phyloP scores from a whole-genome alignment of 306 rosid genomes.

The Cicer bijugum region DNA sequence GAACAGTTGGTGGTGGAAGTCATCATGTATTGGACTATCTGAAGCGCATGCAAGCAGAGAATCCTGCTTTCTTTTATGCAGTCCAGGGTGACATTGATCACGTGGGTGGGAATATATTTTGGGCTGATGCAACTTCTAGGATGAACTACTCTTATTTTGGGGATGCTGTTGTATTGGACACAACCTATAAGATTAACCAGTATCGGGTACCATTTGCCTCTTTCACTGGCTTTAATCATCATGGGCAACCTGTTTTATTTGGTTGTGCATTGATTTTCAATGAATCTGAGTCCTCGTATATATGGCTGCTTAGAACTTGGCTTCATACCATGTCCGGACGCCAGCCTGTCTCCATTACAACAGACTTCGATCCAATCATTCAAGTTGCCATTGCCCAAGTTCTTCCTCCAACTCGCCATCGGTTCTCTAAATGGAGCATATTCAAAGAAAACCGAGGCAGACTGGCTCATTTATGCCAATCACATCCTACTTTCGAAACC shows the following conservation, averaged over 20 bases:
- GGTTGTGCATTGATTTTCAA: conserved; percentile 28
- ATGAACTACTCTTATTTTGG: conserved; percentile 78
- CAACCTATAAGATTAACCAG: conserved; percentile 61
- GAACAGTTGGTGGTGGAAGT: conserved; percentile 67
- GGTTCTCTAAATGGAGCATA: conserved; percentile 71
- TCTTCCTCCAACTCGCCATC: conserved; percentile 72
- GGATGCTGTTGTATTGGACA: conserved; percentile 76
- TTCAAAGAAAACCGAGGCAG: conserved; percentile 67
- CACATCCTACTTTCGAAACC: conserved; percentile 65
- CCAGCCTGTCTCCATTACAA: conserved; percentile 74
- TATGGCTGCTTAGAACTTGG: conserved; percentile 28
- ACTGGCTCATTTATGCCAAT: conserved; percentile 62
- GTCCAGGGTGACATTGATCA: conserved; percentile 68
- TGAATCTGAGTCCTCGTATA: conserved; percentile 11
- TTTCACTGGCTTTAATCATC: conserved; percentile 34
- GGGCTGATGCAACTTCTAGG: conserved; percentile 76
- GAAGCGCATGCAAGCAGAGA: conserved; percentile 84
- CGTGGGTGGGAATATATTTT: conserved; percentile 69
- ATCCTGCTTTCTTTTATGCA: conserved; percentile 73
- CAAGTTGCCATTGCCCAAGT: conserved; percentile 75
- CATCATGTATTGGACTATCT: conserved; percentile 79
- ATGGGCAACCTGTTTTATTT: conserved; percentile 31
- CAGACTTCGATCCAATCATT: conserved; percentile 66
- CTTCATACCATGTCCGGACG: conserved; percentile 50
- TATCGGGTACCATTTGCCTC: conserved; percentile 39